These are phyloP conservation scores for Peziza echinospora DNA, from an alignment of 495 filamentous ascomycete species.

Conservation along the genomic window DNA sequence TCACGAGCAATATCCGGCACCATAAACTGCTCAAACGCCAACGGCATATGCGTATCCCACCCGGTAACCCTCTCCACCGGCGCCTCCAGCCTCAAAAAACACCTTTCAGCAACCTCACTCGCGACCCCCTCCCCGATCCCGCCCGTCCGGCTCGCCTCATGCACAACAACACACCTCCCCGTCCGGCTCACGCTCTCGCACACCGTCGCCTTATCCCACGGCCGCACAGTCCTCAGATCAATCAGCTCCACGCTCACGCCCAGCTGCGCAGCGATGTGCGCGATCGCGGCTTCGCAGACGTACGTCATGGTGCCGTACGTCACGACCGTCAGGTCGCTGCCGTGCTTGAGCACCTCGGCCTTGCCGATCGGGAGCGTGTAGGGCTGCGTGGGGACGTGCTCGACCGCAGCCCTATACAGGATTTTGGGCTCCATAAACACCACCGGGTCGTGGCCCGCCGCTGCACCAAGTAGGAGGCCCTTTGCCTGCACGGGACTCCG, in stretches of 20 bases:
- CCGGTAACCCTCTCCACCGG: conserved; percentile 79
- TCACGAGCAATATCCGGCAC: conserved; percentile 79
- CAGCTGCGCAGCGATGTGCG: conserved; percentile 58
- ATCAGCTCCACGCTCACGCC: conserved; percentile 71
- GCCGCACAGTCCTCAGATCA: conserved; percentile 78
- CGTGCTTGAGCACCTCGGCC: conserved; percentile 70
- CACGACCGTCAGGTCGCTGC: conserved; percentile 65
- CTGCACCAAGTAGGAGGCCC: conserved; percentile 57
- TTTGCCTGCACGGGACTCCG: conserved; percentile 83
- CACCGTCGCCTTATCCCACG: conserved; percentile 78
- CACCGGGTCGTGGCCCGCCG: conserved; percentile 67
- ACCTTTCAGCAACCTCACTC: conserved; percentile 69
- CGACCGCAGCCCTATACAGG: conserved; percentile 80
- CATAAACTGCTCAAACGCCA: conserved; percentile 71
- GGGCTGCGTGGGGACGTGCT: conserved; percentile 67
- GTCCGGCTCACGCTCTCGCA: conserved; percentile 75
- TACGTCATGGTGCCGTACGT: conserved; percentile 89
- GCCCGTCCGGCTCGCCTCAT: conserved; percentile 89
- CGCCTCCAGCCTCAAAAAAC: conserved; percentile 76
- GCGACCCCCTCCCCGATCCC: conserved; percentile 88
- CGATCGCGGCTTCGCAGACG: conserved; percentile 58
- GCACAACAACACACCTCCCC: conserved; percentile 73
- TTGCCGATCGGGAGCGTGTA: conserved; percentile 75
- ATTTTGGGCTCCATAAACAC: conserved; percentile 96
- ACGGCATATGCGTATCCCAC: conserved; percentile 68